Evolutionary conservation across 768 basidiomycete species (phyloP), one percentile per base, ranked within the genome.

Genomic region (Amyloporia xantha): DNA sequence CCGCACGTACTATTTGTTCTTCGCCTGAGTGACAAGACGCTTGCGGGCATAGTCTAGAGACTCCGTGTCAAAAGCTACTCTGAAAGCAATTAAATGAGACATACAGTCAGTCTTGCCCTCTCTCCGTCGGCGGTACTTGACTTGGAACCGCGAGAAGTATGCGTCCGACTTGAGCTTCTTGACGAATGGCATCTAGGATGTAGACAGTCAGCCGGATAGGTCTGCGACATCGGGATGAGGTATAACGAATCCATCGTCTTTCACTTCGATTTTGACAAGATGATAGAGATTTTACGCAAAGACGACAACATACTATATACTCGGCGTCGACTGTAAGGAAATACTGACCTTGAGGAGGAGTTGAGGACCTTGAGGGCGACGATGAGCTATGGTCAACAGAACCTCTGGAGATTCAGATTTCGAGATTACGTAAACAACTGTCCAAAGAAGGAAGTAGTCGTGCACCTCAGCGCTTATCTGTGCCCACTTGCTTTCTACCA

Each of bases 81-180:
- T 11, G 28, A 2, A 21, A n/a, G 4, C 3, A 27, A 41, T 6
- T 28, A 2, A 25, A 24, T 7, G 35, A 30, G 17, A 52, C 64
- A 36, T 52, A 91, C 90, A 99, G 67, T 99, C 96, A 53, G 96
- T 99, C 78, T 95, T 98, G 52, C 96, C 96, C 75, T 99, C 96
- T 67, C 93, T 84, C 58, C 96, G 78, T 65, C 96, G 78, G 66
- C 95, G 89, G 73, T 96, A 96, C 77, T 98, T 98, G 63, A 98
- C 94, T 76, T 96, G 92, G 79, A 86, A 96, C 55, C 94, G 84
- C 54, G 93, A 96, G 76, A 91, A 96, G 85, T 97, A 97, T 63
- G 95, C 91, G 68, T 83, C 82, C 63, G 90, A 89, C 79, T 99
- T 97, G 76, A 94, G 69, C 59, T 86, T 85, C 76, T 97, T 97